phyloP scores from a whole-genome alignment of 371 early-diverging fungal genomes.

The Mortierella sp. region DNA sequence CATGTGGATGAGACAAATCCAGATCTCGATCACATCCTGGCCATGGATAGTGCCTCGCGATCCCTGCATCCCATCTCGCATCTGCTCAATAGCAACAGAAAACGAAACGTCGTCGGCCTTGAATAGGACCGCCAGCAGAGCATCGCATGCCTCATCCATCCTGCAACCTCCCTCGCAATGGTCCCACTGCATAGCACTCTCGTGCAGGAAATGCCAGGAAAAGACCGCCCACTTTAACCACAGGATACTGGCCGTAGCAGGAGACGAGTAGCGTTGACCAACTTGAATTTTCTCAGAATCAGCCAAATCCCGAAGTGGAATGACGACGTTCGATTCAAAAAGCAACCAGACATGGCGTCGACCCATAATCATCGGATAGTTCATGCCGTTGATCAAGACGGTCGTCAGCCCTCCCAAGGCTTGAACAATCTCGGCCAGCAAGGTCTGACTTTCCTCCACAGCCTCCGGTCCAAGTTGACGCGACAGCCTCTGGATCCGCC shows the following conservation, averaged over 20 bases:
- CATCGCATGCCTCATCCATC: not conserved
- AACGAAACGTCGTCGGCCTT: constrained; percentile 13
- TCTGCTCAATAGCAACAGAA: not conserved
- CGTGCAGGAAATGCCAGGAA: constrained; percentile 22
- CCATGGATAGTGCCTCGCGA: constrained; percentile 15
- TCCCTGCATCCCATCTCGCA: not conserved
- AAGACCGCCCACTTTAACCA: constrained; percentile 36
- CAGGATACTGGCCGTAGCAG: not conserved
- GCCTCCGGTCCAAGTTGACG: not conserved
- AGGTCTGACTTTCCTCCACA: not conserved
- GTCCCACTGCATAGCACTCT: not conserved
- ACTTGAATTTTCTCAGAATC: not conserved
- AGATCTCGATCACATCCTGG: constrained; percentile 35
- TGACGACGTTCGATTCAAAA: constrained; percentile 13
- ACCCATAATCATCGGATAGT: constrained; percentile 6
- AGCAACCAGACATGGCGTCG: constrained; percentile 9
- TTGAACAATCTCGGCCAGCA: not conserved
- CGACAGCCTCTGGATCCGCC: not conserved
- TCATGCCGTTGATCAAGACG: constrained; percentile 10
- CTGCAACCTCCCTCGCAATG: not conserved
- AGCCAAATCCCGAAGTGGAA: not conserved
- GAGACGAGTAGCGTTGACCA: not conserved
- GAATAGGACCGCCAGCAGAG: constrained; percentile 19
- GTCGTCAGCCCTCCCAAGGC: constrained; percentile 26
- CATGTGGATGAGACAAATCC: constrained; percentile 40